Evolutionary conservation across 2,329 filamentous ascomycete species (phyloP).

Genomic region (Fusarium robinianum): DNA sequence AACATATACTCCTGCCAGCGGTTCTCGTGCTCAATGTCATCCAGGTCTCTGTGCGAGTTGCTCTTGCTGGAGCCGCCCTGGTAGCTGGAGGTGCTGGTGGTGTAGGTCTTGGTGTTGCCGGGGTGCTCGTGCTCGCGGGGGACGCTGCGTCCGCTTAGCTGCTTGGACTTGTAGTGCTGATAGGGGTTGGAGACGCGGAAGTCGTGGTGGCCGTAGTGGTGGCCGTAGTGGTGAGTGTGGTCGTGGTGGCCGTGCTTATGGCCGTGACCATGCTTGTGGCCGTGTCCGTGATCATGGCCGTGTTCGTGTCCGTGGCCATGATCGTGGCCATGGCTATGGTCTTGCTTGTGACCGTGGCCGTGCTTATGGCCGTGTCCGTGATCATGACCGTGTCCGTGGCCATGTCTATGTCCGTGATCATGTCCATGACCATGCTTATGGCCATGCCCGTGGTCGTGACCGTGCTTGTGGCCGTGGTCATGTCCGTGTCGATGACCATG

Average conservation of each 20-base stretch:
- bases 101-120: no score
- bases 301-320: no score
- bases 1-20: no score
- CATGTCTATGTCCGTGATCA: neutral
- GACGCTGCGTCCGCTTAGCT: no score
- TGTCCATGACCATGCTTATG: neutral
- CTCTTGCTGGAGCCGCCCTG: no score
- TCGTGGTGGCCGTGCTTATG: constrained; percentile 5
- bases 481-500: neutral
- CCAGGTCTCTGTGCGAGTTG: no score
- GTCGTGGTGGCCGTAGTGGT: neutral
- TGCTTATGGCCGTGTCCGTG: constrained; percentile 7
- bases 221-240: neutral
- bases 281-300: neutral
- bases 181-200: no score
- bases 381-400: neutral
- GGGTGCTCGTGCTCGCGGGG: neutral
- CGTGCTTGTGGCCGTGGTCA: neutral
- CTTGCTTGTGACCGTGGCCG: constrained; percentile 1
- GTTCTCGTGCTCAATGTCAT: no score
- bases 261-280: constrained; percentile 1
- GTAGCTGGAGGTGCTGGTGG: no score
- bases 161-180: neutral
- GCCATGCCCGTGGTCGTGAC: neutral
- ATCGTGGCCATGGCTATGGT: constrained; percentile 1